Conservation (phyloP, 1,284 basidiomycete genomes). For the Phellopilus nigrolimitatus region DNA sequence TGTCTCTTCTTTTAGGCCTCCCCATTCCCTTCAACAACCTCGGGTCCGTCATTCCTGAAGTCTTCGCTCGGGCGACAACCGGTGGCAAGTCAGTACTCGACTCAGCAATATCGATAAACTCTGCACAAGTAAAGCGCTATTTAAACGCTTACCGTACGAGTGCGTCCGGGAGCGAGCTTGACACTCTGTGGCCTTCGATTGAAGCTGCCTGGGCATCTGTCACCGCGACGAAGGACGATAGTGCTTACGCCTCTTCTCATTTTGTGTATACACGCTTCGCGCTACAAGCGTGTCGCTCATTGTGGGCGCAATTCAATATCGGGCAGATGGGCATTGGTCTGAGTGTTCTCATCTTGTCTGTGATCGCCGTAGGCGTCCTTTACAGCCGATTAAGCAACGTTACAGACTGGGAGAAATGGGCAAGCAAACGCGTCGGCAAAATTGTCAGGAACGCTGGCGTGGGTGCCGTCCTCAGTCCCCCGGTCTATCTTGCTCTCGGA, state of each 20-base stretch:
- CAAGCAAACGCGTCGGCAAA: slow-evolving; percentile 29
- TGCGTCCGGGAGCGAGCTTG: slow-evolving; percentile 68
- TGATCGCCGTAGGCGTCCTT: slow-evolving; percentile 43
- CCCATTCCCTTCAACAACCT: slow-evolving; percentile 97
- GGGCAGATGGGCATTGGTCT: slow-evolving; percentile 71
- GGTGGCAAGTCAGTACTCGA: slow-evolving; percentile 32
- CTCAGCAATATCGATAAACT: slow-evolving; percentile 70
- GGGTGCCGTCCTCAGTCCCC: slow-evolving; percentile 41
- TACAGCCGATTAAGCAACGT: slow-evolving; percentile 40
- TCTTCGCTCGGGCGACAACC: slow-evolving; percentile 48
- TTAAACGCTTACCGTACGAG: slow-evolving; percentile 71
- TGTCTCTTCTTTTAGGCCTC: slow-evolving; percentile 86
- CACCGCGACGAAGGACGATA: slow-evolving; percentile 23
- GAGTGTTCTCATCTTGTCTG: slow-evolving; percentile 42
- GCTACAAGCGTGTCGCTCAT: slow-evolving; percentile 67
- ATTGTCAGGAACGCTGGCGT: slow-evolving; percentile 34
- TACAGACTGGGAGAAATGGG: slow-evolving; percentile 40
- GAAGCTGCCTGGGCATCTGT: slow-evolving; percentile 43
- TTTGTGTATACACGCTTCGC: slow-evolving; percentile 60
- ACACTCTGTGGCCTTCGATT: slow-evolving; percentile 51
- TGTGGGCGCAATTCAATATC: slow-evolving; percentile 95
- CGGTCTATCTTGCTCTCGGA: slow-evolving; percentile 31
- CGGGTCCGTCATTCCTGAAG: slow-evolving; percentile 86
- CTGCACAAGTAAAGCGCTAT: slow-evolving; percentile 75
- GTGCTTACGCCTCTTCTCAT: slow-evolving; percentile 27